Evolutionary conservation across 805 yeast genomes (phyloP), one percentile per base, ranked within the genome.

Genomic region (Wickerhamiella hasegawae): DNA sequence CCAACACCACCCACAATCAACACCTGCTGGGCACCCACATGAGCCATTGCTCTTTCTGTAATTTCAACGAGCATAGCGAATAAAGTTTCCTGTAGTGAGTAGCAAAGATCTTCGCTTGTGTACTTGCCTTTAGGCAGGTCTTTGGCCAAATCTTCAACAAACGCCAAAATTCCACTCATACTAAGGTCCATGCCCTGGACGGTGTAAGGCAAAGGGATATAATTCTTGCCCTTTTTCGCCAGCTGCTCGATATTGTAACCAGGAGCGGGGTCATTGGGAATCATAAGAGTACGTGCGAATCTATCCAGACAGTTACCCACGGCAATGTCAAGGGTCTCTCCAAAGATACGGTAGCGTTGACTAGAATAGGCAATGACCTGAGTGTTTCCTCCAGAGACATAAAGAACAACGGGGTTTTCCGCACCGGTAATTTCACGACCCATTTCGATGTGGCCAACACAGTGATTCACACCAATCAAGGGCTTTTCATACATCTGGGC

Each of bases 341-440:
- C 99, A 56, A 90, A 90, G n/a, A 90, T 90, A 45, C 98, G 68
- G 58, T 90, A 90, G 46, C 94, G 57, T 51, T 87, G 94, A 46
- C 78, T 79, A 3, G 94, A 80, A 55, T 90, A 90, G 1, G 98
- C 98, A 54, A 90, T 90, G 16, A 90, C 92, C 55, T 90, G 99
- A 1, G 99, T 90, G 55, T 90, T 90, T 35, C 99, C 99, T 12
- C 99, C 99, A 55, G 94, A 81, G 9, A 90, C 99, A 50, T 90
- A 90, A 35, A 90, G 62, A 8, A 90, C 98, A 33, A 90, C 97
- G 0, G 98, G 99, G 51, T 90, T 87, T n/a, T 65, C 67, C 0
- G 97, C 97, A n/a, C 90, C 92, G 0, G 99, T 90, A 51, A 90
- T 87, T 51, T 87, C 97, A 40, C 99, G 64, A 10, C 99, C 99